Evolutionary conservation across 2,329 filamentous ascomycete genomes (phyloP), one percentile per base, ranked within the genome.

Genomic region (Clarireedia paspali): DNA sequence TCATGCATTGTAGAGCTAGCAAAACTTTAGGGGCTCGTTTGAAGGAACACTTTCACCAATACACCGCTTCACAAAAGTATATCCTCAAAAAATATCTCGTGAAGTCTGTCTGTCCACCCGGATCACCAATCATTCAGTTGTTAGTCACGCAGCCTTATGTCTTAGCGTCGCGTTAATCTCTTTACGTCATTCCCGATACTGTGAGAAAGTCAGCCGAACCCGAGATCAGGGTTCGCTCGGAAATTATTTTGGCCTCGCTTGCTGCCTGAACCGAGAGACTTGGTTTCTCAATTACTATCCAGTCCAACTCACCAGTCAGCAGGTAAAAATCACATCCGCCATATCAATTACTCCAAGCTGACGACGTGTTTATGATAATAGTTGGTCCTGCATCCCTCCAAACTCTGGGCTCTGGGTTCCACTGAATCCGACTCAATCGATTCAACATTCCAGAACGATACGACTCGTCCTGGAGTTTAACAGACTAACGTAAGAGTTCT

Each of bases 341-440:
- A 50, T 38, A 45, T 38, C 27, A 39, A 38, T 44, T 36, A 15
- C 23, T 27, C 36, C 26, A 47, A 50, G 53, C 53, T 50, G 47
- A 47, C 53, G 38, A 50, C 47, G 53, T 55, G 39, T 55, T 50
- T 12, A 24, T 50, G 39, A 55, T 45, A 50, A 55, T 38, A 50
- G 27, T 50, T 55, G 15, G 39, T 23, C 39, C 24, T 27, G 39
- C 26, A 5, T 42, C n/a, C 9, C 39, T 34, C 23, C 39, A 15
- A 7, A 27, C 17, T 49, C 15, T 15, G 15, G 23, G 17, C 15
- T n/a, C 2, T 15, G 47, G 5, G 48, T 17, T n/a, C 30, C 23
- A 3, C n/a, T 12, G 12, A 34, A 12, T 34, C 30, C 30, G 30
- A 34, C 10, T 14, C 2, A 24, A 27, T 55, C 39, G 27, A 45